These are phyloP conservation scores for Aspergillus spinulosporus DNA, from an alignment of 2,329 filamentous ascomycete genomes.

Conservation along the genomic window DNA sequence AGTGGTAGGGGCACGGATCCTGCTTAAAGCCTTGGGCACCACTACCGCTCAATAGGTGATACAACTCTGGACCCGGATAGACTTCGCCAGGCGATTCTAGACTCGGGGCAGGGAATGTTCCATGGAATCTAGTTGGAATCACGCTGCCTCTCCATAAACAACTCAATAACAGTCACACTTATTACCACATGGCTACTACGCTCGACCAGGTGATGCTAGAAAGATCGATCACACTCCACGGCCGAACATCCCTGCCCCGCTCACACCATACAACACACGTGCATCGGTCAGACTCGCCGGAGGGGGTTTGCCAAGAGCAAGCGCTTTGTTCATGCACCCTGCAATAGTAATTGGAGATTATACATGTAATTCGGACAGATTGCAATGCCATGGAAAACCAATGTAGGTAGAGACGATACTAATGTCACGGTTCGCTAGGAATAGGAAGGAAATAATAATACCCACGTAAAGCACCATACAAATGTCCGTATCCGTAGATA, in stretches of 20 bases:
- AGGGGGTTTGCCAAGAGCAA: neutral
- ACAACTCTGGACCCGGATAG: neutral
- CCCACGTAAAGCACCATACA: constrained; percentile 4
- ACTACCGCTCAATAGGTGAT: too few species aligned
- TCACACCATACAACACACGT: neutral
- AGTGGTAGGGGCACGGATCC: neutral
- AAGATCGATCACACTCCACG: neutral
- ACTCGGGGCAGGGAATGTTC: neutral
- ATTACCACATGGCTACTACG: neutral
- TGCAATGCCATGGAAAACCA: neutral
- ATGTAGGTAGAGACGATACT: neutral
- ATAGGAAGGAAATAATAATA: constrained; percentile 16
- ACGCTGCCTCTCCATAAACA: neutral
- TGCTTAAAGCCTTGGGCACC: neutral
- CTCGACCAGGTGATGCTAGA: neutral
- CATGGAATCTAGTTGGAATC: neutral
- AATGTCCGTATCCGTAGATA: constrained; percentile 5
- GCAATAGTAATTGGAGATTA: too few species aligned
- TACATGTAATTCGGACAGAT: too few species aligned
- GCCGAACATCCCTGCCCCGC: neutral
- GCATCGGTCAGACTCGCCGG: neutral
- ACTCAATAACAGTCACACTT: neutral
- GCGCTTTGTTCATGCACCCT: neutral
- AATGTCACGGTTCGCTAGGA: constrained; percentile 5
- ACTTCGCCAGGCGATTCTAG: neutral